A percentile compares a stretch with the other conserved stretches of the same genome.
Evolutionary conservation across 2,329 filamentous ascomycete genomes (phyloP).

Genomic region (Aaosphaeria pasadenensis): DNA sequence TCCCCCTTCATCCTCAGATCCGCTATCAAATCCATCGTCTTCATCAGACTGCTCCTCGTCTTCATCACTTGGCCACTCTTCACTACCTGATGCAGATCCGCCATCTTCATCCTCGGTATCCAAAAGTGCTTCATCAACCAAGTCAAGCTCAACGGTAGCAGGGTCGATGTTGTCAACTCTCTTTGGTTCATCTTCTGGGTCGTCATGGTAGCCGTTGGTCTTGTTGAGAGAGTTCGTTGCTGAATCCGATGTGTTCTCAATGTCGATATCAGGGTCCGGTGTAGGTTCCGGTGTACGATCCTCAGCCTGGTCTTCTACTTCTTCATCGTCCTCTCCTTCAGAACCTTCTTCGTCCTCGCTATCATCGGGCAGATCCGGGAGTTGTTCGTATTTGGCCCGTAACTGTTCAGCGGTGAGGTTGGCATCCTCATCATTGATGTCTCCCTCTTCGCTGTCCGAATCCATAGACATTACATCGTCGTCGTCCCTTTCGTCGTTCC

Average conservation of each 20-base stretch:
- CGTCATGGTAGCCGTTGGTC: slow-evolving; percentile 21
- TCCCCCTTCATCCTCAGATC: slow-evolving; percentile 35
- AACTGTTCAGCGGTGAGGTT: slow-evolving; percentile 67
- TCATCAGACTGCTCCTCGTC: slow-evolving; percentile 25
- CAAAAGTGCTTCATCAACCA: slow-evolving; percentile 40
- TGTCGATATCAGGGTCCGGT: slow-evolving; percentile 28
- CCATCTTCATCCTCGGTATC: slow-evolving; percentile 31
- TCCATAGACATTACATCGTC: slow-evolving; percentile 38
- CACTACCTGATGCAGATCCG: slow-evolving; percentile 30
- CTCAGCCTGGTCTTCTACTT: slow-evolving; percentile 22
- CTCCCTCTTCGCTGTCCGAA: slow-evolving; percentile 36
- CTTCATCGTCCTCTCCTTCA: slow-evolving; percentile 31
- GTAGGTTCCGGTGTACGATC: slow-evolving; percentile 26
- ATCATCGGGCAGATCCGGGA: slow-evolving; percentile 49
- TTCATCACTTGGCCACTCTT: slow-evolving; percentile 38
- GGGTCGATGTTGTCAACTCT: slow-evolving; percentile 27
- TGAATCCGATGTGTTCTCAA: slow-evolving; percentile 13
- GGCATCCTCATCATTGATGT: slow-evolving; percentile 56
- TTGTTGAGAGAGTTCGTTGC: slow-evolving; percentile 8
- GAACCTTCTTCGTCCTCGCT: slow-evolving; percentile 21
- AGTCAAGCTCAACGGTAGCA: slow-evolving; percentile 37
- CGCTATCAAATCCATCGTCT: slow-evolving; percentile 22
- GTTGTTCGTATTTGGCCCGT: slow-evolving; percentile 64
- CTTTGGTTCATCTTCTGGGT: slow-evolving; percentile 11
- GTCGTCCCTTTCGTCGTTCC: slow-evolving; percentile 37